phyloP scores from a whole-genome alignment of 331 rosid species.

The Stylosanthes scabra region DNA sequence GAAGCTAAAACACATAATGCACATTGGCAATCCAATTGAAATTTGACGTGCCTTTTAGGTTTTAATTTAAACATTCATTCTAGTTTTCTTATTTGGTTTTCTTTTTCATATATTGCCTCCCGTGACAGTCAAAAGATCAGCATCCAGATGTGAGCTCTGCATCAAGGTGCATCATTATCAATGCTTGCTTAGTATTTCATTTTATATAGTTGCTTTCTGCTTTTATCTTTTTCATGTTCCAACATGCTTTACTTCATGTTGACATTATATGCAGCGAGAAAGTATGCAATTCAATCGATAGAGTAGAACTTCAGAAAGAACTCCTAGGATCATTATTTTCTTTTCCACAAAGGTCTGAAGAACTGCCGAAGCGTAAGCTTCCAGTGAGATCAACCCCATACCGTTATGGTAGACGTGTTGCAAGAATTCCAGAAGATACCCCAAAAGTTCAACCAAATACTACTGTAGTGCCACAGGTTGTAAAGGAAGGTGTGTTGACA shows the following conservation, averaged over 20 bases:
- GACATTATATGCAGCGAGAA: conserved; percentile 35
- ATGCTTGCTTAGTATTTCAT: conserved; percentile 15
- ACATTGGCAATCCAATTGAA: not conserved
- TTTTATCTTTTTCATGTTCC: not conserved
- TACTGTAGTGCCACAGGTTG: conserved; percentile 19
- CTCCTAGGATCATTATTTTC: conserved; percentile 44
- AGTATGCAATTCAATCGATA: conserved; percentile 19
- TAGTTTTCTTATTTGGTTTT: conserved; percentile 21
- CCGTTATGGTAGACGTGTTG: conserved; percentile 20
- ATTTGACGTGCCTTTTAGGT: not conserved
- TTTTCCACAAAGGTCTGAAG: conserved; percentile 43
- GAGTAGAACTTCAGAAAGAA: conserved; percentile 37
- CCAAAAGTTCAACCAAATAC: conserved; percentile 12
- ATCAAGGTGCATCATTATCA: conserved; percentile 31
- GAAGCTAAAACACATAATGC: not conserved
- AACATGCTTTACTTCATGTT: conserved; percentile 12
- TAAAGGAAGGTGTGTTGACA: conserved; percentile 32
- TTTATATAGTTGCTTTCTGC: conserved; percentile 10
- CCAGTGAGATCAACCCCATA: conserved; percentile 27
- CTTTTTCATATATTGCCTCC: conserved; percentile 5
- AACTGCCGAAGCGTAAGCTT: conserved; percentile 27
- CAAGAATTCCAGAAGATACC: conserved; percentile 27
- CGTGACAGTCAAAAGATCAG: conserved; percentile 33
- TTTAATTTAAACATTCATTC: not conserved
- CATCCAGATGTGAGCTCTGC: conserved; percentile 26